A percentile compares a stretch with the other conserved stretches of the same genome.
These are phyloP conservation scores for Lachancea meyersii DNA, from an alignment of 805 yeast species.

Conservation along the genomic window DNA sequence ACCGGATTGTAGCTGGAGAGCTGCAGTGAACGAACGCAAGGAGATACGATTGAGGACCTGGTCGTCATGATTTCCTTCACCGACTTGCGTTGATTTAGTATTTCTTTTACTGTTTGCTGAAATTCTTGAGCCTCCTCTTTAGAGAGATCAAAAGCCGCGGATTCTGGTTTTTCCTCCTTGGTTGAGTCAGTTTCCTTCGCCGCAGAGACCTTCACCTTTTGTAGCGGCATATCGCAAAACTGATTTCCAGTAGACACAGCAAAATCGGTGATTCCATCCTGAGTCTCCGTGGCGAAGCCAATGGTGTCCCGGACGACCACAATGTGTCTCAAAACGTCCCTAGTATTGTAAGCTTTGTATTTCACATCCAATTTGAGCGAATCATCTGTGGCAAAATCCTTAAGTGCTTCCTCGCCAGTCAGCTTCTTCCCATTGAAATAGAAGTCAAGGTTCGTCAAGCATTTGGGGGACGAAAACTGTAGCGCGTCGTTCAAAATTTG, in stretches of 20 bases:
- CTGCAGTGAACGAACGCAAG: slow-evolving; percentile 51
- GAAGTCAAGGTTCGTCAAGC: slow-evolving; percentile 26
- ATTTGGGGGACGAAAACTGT: slow-evolving; percentile 25
- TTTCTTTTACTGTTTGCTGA: slow-evolving; percentile 19
- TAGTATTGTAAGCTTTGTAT: slow-evolving; percentile 26
- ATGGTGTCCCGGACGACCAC: slow-evolving; percentile 29
- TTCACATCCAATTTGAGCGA: slow-evolving; percentile 16
- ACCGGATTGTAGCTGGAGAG: slow-evolving; percentile 87
- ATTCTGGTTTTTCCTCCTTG: slow-evolving; percentile 11
- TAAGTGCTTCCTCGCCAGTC: slow-evolving; percentile 17
- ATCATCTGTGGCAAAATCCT: slow-evolving; percentile 14
- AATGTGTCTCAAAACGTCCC: slow-evolving; percentile 30
- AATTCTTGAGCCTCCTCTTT: slow-evolving; percentile 27
- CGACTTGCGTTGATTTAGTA: slow-evolving; percentile 17
- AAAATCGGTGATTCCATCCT: slow-evolving; percentile 29
- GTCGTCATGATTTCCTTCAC: slow-evolving; percentile 17
- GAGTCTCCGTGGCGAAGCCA: slow-evolving; percentile 31
- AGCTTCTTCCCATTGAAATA: slow-evolving; percentile 16
- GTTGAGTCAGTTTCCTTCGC: slow-evolving; percentile 10
- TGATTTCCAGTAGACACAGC: slow-evolving; percentile 30
- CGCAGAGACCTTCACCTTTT: slow-evolving; percentile 16
- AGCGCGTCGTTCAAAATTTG: slow-evolving; percentile 25
- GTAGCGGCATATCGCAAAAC: slow-evolving; percentile 24
- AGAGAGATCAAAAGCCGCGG: slow-evolving; percentile 22
- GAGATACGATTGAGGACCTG: slow-evolving; percentile 24